Evolutionary conservation across 768 basidiomycete species (phyloP).

Genomic region (Lactifluus hygrophoroides): DNA sequence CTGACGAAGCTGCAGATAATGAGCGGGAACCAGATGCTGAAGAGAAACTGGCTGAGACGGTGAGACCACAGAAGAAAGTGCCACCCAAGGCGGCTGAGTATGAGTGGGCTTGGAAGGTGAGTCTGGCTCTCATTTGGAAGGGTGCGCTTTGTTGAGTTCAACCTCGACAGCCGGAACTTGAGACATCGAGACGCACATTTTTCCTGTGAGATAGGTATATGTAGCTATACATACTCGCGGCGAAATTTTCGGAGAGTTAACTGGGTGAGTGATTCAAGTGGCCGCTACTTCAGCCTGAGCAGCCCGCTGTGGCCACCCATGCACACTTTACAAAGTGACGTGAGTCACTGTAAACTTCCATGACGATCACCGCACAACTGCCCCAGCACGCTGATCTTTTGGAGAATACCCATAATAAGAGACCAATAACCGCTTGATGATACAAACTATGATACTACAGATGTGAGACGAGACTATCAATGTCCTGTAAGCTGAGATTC

Average conservation of each 20-base stretch:
- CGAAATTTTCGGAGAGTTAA: neutral
- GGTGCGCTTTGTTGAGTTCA: slow-evolving; percentile 1
- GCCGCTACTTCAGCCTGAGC: neutral
- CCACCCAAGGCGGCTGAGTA: slow-evolving; percentile 70
- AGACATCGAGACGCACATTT: slow-evolving; percentile 84
- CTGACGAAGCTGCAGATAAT: slow-evolving; percentile 23
- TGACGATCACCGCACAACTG: neutral
- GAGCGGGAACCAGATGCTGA: slow-evolving; percentile 22
- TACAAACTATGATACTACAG: neutral
- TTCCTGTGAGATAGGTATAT: slow-evolving; percentile 47
- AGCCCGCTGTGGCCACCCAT: neutral
- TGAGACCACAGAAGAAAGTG: slow-evolving; percentile 26
- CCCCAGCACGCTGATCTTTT: neutral
- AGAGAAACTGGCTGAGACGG: slow-evolving; percentile 17
- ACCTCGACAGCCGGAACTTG: slow-evolving; percentile 71
- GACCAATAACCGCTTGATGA: neutral
- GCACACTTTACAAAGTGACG: neutral
- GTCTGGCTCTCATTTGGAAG: slow-evolving; percentile 23
- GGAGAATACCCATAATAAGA: neutral
- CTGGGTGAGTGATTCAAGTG: neutral
- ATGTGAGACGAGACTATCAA: too few species aligned
- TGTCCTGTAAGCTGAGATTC: too few species aligned
- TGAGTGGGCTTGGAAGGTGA: slow-evolving; percentile 87
- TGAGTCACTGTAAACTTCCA: neutral
- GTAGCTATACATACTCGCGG: neutral